Evolutionary conservation across 2,329 filamentous ascomycete genomes (phyloP), one percentile per base, ranked within the genome.

Genomic region (Penicillium concentricum): DNA sequence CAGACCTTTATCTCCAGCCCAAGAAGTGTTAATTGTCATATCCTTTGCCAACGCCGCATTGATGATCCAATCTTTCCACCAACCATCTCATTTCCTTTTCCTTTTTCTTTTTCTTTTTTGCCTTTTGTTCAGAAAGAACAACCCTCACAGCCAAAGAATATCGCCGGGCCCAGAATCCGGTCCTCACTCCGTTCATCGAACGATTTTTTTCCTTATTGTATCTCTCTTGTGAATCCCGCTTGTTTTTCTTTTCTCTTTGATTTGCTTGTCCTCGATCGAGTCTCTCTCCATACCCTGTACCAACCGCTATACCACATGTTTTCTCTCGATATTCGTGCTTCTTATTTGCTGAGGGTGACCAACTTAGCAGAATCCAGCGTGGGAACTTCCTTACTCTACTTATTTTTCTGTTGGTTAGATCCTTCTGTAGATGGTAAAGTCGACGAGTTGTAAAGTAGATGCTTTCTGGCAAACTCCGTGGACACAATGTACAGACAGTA

Each of bases 261-360:
- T 38, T 37, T 51, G 12, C 26, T 38, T 52, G 28, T 52, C 50
- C 28, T 37, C 28, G 38, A 24, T 24, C 47, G 22, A 46, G 48
- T 52, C 48, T 48, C 39, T 30, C 49, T 30, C 50, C 62, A 66
- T 66, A 66, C 64, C 62, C 64, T 66, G 64, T 66, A 66, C 51
- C 61, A 65, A 66, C 60, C 64, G 63, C 57, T 63, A 66, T 65
- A 65, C 64, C 64, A 63, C 56, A 58, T 63, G 54, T 56, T 51
- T 54, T 47, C 49, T 58, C 54, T 58, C 44, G 60, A 56, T 52
- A 45, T 54, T 57, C 46, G 39, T 37, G 42, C 53, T 51, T 56
- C 50, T 52, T 49, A 26, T 45, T 22, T 54, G 49, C 51, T 42
- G 52, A 52, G 22, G 22, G 30, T 48, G 32, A 48, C 43, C 50